A percentile compares a stretch with the other conserved stretches of the same genome.
These are phyloP conservation scores for Sporothrix euskadiensis DNA, from an alignment of 2,329 filamentous ascomycete genomes.

Conservation along the genomic window DNA sequence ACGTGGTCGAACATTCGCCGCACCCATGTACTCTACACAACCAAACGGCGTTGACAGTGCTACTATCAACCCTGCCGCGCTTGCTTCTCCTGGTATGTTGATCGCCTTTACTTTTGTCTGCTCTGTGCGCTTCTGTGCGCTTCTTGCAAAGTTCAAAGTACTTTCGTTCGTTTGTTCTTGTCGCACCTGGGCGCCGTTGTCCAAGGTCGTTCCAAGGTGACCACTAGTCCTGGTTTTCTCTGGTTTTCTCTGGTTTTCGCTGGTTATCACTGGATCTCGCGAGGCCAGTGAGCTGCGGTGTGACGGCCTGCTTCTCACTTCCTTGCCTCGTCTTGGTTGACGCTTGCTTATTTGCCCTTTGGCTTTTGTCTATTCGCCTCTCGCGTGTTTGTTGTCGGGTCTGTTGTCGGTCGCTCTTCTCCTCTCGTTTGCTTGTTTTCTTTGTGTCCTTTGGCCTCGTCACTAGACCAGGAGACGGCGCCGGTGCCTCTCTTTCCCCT, in stretches of 20 bases:
- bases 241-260: neutral
- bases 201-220: neutral
- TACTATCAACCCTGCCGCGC: constrained; percentile 86
- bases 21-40: constrained; percentile 61
- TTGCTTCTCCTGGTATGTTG: constrained; percentile 70
- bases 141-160: constrained; percentile 8
- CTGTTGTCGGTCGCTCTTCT: neutral
- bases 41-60: constrained; percentile 78
- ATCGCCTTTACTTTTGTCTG: constrained; percentile 23
- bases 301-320: neutral
- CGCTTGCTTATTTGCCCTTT: neutral
- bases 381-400: constrained; percentile 10
- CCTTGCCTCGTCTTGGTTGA: neutral
- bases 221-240: neutral
- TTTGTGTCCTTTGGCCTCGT: constrained; percentile 12
- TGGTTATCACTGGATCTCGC: neutral
- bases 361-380: neutral
- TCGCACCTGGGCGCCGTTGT: neutral
- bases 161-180: neutral
- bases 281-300: neutral
- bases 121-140: neutral
- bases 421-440: constrained; percentile 8
- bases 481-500: constrained; percentile 18
- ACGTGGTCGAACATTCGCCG: constrained; percentile 47
- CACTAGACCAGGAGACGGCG: constrained; percentile 15